These are phyloP conservation scores for Xylaria sp. DNA, from an alignment of 2,329 filamentous ascomycete species.

Conservation along the genomic window DNA sequence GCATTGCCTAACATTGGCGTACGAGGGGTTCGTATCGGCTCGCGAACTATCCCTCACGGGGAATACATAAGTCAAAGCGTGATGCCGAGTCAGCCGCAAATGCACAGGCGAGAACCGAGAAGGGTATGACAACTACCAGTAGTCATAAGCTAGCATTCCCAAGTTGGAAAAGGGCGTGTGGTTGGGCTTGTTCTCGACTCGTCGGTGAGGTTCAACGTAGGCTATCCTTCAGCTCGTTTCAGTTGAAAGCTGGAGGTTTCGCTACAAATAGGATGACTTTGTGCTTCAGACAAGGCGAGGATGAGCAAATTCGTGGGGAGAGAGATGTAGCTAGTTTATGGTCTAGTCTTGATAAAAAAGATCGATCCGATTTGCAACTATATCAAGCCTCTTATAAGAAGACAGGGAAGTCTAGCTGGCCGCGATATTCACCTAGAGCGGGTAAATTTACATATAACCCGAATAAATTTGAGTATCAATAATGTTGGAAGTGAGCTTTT, in stretches of 20 bases:
- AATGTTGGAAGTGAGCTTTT: not conserved
- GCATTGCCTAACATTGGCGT: conserved; percentile 16
- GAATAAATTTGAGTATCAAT: not conserved
- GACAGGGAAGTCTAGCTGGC: not conserved
- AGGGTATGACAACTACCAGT: conserved; percentile 15
- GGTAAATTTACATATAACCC: not conserved
- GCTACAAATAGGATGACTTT: not conserved
- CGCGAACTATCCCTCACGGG: conserved; percentile 15
- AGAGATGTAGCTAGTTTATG: conserved; percentile 1
- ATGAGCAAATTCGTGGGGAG: conserved; percentile 9
- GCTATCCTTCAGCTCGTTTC: conserved; percentile 14
- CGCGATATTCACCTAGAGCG: conserved; percentile 11
- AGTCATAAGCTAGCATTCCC: conserved; percentile 11
- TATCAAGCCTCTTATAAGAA: conserved; percentile 14
- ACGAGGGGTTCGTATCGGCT: conserved; percentile 17
- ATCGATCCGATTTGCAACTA: conserved; percentile 23
- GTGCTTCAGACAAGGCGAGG: conserved; percentile 18
- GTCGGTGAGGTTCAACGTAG: conserved; percentile 3
- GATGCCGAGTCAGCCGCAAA: conserved; percentile 23
- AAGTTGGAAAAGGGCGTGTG: conserved; percentile 11
- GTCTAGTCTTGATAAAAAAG: conserved; percentile 9
- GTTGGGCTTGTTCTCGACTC: conserved; percentile 24
- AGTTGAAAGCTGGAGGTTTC: conserved; percentile 14
- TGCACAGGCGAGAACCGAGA: conserved; percentile 20
- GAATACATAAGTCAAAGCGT: conserved; percentile 16